Base-by-base conservation (phyloP, 2,329 filamentous ascomycete species). In the Fusarium sp. region DNA sequence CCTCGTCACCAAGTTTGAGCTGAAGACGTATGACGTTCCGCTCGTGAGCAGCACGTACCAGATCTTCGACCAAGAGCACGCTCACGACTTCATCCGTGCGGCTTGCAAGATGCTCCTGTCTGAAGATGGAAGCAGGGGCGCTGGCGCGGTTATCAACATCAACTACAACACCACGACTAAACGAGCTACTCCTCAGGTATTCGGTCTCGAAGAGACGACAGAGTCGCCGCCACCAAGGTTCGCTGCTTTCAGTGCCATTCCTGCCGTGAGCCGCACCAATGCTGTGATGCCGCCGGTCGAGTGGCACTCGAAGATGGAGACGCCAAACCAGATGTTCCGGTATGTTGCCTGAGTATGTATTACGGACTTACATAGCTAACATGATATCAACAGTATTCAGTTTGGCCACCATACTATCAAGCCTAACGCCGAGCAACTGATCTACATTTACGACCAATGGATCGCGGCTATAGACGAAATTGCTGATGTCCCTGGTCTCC, bases 331-430 rank as follows among this genome's bases (percentile, higher is more conserved):
- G 52, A 80, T 82, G 79, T 81, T 83, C 69, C 77, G 82, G 79
- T 82, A 74, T 47, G 71, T 45, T 22, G 7, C 6, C 7, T 4
- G 22, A 11, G 2, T 0, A 9, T 7, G 20, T 35, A 10, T 16
- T 6, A 10, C 5, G 11, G 14, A 29, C 8, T 6, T 5, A 4
- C 14, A 35, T 5, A 1, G 35, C 18, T 18, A 4, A 33, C 22
- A 2, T 2, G 52, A 16, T 56, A 7, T 33, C 13, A 6, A 20
- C 11, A 69, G 63, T 5, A 18, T 69, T 27, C 11, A 31, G 5
- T 85, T 85, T 50, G 80, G 76, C 2, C 80, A 82, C 57, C 78
- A 83, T 5, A 81, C 82, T 0, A 83, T 85, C 63, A 78, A 78
- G n/a, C 80, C 84, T 1, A 79, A 84, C 68, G 71, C 79, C 0